phyloP scores from a whole-genome alignment of 2,329 filamentous ascomycete species.

The Rutstroemia sp. region DNA sequence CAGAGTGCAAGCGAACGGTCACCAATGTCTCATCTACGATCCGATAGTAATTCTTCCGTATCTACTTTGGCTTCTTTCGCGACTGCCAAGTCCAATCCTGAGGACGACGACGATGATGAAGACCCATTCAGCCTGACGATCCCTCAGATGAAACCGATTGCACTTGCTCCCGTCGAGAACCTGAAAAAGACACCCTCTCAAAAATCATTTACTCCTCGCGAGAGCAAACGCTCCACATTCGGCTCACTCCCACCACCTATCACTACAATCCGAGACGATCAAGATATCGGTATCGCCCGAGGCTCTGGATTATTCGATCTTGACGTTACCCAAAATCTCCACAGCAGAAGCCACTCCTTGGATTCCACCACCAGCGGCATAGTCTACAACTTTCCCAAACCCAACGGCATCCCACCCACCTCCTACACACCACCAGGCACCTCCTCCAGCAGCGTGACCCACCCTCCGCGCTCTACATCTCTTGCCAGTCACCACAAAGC shows the following conservation, averaged over 20 bases:
- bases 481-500: constrained; percentile 14
- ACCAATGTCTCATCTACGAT: constrained; percentile 37
- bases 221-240: constrained; percentile 26
- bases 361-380: constrained; percentile 43
- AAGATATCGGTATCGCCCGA: constrained; percentile 11
- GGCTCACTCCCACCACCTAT: constrained; percentile 15
- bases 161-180: too few relatives aligned
- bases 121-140: constrained; percentile 14
- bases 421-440: constrained; percentile 4
- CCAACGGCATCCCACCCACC: constrained; percentile 27
- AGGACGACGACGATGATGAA: constrained; percentile 28
- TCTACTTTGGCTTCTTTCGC: constrained; percentile 57
- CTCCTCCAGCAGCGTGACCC: neutral
- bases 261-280: constrained; percentile 6
- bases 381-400: constrained; percentile 52
- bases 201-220: constrained; percentile 12
- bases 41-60: constrained; percentile 49
- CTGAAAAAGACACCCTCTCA: neutral
- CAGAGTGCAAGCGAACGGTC: constrained; percentile 14
- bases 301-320: constrained; percentile 14
- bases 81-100: constrained; percentile 49
- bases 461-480: constrained; percentile 3
- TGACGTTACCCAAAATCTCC: constrained; percentile 44
- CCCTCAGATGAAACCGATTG: neutral
- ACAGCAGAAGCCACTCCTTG: constrained; percentile 32